Base-by-base conservation (phyloP, 306 rosid genomes). In the Acacia melanoxylon region DNA sequence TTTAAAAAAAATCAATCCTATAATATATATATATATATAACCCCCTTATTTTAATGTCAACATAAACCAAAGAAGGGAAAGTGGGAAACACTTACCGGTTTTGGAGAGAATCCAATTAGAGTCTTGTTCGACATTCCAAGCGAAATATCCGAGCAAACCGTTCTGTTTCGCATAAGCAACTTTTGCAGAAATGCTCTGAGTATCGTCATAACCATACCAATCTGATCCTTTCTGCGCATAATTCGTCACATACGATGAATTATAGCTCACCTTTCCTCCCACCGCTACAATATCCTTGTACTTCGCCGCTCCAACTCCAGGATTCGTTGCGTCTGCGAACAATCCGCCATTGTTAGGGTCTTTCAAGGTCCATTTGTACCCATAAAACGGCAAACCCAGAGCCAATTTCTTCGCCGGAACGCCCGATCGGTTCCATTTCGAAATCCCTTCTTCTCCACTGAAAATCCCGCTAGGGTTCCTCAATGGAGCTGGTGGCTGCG, bases 141-240 rank as follows among this genome's bases (percentile, higher is more conserved):
- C 63, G 45, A 82, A 82, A 69, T 77, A 82, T 13, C 85, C 85
- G 4, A 77, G 20, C 82, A 90, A 67, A 22, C 77, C 62, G 20
- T 68, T 90, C 7, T 29, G 65, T 68, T 78, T 87, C 24, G 88
- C 89, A 82, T 84, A 90, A 65, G 78, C 16, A 25, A 82, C 84
- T 80, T 86, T 90, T 0, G 73, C 81, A 16, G 78, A 45, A 35
- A 81, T 44, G 62, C 65, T 84, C 59, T 77, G 77, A 74, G 85
- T 88, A 71, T 87, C 93, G 75, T 90, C 89, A 48, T 82, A 88
- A 24, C 89, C 88, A 61, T 86, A 65, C 91, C 89, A 87, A 17
- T 31, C 75, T 15, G 82, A 41, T 63, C 88, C 89, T 15, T 81
- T 70, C 17, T 66, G 51, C 71, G 86, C 85, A 69, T 90, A 90